phyloP scores from a whole-genome alignment of 169 alveolate genomes.

The Theileria equi region DNA sequence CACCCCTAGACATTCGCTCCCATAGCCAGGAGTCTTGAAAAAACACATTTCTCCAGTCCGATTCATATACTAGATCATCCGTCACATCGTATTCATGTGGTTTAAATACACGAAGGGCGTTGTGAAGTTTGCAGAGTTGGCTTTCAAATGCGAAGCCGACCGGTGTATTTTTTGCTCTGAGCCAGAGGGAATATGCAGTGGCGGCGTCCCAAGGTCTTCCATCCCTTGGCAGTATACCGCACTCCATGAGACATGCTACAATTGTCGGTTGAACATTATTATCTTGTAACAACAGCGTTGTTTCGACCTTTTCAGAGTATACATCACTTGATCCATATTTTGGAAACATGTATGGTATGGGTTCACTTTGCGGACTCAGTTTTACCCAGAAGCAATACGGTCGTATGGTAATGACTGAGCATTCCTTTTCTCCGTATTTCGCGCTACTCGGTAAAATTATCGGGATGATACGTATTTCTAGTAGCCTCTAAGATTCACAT shows the following conservation, averaged over 20 bases:
- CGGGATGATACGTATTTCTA: constrained; percentile 55
- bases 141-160: too few species aligned
- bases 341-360: constrained; percentile 57
- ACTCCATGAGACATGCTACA: constrained; percentile 44
- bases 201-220: constrained; percentile 20
- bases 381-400: constrained; percentile 57
- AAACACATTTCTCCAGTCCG: constrained; percentile 1
- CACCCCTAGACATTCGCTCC: too few species aligned
- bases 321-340: constrained; percentile 54
- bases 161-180: background rate
- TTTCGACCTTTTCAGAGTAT: constrained; percentile 43
- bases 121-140: constrained; percentile 9
- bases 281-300: constrained; percentile 45
- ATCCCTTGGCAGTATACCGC: constrained; percentile 46
- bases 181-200: constrained; percentile 5
- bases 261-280: constrained; percentile 43
- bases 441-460: constrained; percentile 9
- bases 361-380: constrained; percentile 3
- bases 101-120: background rate
- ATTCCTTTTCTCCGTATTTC: constrained; percentile 5
- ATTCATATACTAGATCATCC: constrained; percentile 15
- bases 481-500: constrained; percentile 21
- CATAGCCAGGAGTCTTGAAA: constrained; percentile 4
- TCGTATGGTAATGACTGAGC: constrained; percentile 43
- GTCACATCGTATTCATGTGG: background rate